Evolutionary conservation across 164 flowering plant genomes (phyloP), one percentile per base, ranked within the genome.

Genomic region (Dillenia suffruticosa): DNA sequence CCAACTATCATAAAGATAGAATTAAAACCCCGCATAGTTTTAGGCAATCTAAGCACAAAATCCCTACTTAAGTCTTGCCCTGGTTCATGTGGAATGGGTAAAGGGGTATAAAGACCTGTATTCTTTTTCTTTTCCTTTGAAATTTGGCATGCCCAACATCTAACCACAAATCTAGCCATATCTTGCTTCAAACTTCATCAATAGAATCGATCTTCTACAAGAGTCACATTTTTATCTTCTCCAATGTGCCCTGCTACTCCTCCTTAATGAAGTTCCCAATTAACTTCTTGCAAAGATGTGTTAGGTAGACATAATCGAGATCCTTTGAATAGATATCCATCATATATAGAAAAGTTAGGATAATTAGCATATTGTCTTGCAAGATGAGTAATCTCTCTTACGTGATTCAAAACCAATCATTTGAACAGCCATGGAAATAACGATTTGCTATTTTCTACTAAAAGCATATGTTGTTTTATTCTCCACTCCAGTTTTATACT

Each of bases 201-300:
- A 58, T 46, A 47, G 22, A 48, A 59, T 1, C n/a, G 12, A 49
- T 59, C 54, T 9, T 51, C 32, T 1, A 53, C 57, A 24, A 51
- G n/a, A 10, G 45, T 11, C 9, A 51, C 12, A 1, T 57, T 65
- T 17, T 58, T 57, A 9, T 65, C 57, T 45, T 46, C 2, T 3
- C 63, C 69, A 32, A 58, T 57, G 19, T 57, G 62, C 8, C 56
- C 56, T 19, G 45, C 58, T 50, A 50, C 51, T 12, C 63, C 46
- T 14, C 6, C n/a, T n/a, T n/a, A 13, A 66, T 59, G 58, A 12
- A 53, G 14, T 52, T 59, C 58, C 24, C 59, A 45, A 0, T 26
- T 17, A 5, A 66, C 19, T 11, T 51, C 50, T 12, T 13, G 52
- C 0, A 57, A n/a, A 13, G 63, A 59, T 40, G 32, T 58, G 12